Evolutionary conservation across 1,284 basidiomycete species (phyloP).

Genomic region (Leccinum colubrinum): DNA sequence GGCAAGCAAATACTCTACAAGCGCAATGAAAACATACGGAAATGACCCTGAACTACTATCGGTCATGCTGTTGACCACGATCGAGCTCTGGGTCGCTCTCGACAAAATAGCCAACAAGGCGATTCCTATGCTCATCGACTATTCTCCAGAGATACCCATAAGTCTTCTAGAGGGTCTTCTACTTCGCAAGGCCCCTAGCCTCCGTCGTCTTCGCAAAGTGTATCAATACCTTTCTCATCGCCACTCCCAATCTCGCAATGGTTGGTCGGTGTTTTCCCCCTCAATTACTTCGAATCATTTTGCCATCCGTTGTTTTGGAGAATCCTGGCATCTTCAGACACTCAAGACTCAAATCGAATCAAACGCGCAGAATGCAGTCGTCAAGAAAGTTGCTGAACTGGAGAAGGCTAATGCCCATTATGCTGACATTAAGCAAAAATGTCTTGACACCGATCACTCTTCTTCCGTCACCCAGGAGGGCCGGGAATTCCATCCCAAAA

Average conservation of each 20-base stretch:
- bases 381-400: constrained; percentile 28
- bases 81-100: neutral
- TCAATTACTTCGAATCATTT: constrained; percentile 18
- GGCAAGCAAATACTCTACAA: neutral
- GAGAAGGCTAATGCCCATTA: constrained; percentile 18
- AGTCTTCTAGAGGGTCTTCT: neutral
- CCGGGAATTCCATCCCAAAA: neutral
- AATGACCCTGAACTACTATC: neutral
- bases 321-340: constrained; percentile 15
- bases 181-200: neutral
- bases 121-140: neutral
- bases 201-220: neutral
- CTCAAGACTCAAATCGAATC: constrained; percentile 33
- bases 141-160: constrained; percentile 1
- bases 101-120: neutral
- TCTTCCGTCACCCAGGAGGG: constrained; percentile 4
- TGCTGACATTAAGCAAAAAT: constrained; percentile 11
- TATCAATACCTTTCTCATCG: constrained; percentile 34
- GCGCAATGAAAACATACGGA: neutral
- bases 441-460: constrained; percentile 1
- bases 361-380: constrained; percentile 15
- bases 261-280: constrained; percentile 25
- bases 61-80: neutral
- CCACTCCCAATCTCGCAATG: constrained; percentile 11
- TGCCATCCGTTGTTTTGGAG: constrained; percentile 31